phyloP scores from a whole-genome alignment of 1,284 basidiomycete genomes.

The Coniferiporia sulphurascens region DNA sequence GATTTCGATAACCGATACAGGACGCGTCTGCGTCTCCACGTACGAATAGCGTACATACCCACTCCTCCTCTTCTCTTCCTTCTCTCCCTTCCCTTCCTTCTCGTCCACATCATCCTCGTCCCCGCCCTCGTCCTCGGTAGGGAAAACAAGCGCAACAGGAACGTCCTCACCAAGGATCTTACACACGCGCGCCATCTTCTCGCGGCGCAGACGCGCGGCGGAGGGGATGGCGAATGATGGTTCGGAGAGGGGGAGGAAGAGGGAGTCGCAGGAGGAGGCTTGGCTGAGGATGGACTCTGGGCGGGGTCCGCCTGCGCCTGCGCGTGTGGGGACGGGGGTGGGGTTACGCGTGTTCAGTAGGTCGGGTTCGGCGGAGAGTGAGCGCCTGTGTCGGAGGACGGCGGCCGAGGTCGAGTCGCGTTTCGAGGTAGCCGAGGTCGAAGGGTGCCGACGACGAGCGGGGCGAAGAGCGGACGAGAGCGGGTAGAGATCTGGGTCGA shows the following conservation, averaged over 20 bases:
- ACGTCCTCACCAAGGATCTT: slow-evolving; percentile 18
- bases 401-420: neutral
- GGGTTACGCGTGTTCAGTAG: neutral
- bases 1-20: slow-evolving; percentile 5
- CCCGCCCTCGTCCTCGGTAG: neutral
- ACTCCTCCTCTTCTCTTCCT: neutral
- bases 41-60: too few relatives aligned
- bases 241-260: slow-evolving; percentile 13
- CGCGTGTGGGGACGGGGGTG: neutral
- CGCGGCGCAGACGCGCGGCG: slow-evolving; percentile 5
- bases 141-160: slow-evolving; percentile 16
- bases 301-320: too few relatives aligned
- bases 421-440: neutral
- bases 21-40: too few relatives aligned
- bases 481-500: slow-evolving; percentile 11
- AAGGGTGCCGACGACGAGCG: neutral
- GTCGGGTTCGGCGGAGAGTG: too few relatives aligned
- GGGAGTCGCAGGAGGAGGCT: slow-evolving; percentile 5
- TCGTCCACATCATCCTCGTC: too few relatives aligned
- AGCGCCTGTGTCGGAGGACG: too few relatives aligned
- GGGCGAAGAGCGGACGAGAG: slow-evolving; percentile 11
- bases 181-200: slow-evolving; percentile 18
- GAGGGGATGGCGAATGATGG: slow-evolving; percentile 12
- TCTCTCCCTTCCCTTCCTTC: too few relatives aligned
- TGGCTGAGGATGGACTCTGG: neutral